Conservation (phyloP, 345 rosid species). For the Brassica napus region DNA sequence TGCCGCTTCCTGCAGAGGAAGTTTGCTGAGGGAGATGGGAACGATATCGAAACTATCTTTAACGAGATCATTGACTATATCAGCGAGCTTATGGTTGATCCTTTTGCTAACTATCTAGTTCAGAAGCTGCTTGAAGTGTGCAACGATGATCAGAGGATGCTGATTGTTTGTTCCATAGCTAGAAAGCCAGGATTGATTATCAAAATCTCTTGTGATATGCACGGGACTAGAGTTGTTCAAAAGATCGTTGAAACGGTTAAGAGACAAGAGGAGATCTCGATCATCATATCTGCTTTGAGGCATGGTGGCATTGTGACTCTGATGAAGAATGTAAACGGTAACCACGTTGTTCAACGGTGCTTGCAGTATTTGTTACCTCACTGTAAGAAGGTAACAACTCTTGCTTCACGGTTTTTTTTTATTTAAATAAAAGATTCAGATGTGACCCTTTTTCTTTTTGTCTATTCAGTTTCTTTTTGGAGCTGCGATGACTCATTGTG, state of each 20-base stretch:
- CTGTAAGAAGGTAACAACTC: constrained; percentile 48
- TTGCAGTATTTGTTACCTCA: constrained; percentile 61
- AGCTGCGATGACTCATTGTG: constrained; percentile 65
- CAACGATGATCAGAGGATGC: constrained; percentile 59
- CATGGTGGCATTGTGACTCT: constrained; percentile 63
- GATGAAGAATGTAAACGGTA: constrained; percentile 76
- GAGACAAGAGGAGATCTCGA: constrained; percentile 56
- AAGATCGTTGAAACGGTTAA: constrained; percentile 71
- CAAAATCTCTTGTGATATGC: constrained; percentile 77
- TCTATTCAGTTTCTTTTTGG: constrained; percentile 64
- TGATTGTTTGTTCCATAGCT: constrained; percentile 57
- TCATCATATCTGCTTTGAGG: constrained; percentile 62
- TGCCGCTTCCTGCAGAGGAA: constrained; percentile 72
- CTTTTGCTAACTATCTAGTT: constrained; percentile 77
- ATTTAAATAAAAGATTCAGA: too few species aligned
- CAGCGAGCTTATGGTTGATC: constrained; percentile 73
- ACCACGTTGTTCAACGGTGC: constrained; percentile 81
- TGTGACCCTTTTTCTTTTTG: neutral
- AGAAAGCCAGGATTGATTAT: constrained; percentile 61
- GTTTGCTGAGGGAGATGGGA: constrained; percentile 56
- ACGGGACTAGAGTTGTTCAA: constrained; percentile 86
- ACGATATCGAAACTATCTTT: constrained; percentile 66
- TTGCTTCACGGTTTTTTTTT: neutral
- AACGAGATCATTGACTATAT: constrained; percentile 61
- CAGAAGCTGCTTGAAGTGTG: constrained; percentile 85